Percentiles rank a stretch among this genome's conserved stretches.
Conservation (phyloP, 345 rosid genomes). For the Leavenworthia alabamica region DNA sequence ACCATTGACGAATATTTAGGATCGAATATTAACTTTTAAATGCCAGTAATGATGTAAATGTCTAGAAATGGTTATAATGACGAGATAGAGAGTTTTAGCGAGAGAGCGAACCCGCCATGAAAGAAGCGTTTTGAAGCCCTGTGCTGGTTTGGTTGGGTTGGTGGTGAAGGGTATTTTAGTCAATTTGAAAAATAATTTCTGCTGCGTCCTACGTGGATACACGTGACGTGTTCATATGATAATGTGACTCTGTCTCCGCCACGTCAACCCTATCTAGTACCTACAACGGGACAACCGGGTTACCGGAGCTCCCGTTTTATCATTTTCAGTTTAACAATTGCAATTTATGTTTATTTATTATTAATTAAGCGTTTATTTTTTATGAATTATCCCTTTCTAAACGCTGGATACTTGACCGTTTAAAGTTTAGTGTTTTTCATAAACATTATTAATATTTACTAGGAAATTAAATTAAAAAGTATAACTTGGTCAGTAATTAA, state of each 20-base stretch:
- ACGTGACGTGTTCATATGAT: constrained; percentile 19
- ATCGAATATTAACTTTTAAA: not conserved
- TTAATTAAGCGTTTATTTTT: too few species aligned
- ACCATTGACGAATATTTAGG: constrained; percentile 10
- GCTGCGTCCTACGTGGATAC: constrained; percentile 35
- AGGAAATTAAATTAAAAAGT: not conserved
- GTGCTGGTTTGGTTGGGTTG: constrained; percentile 9
- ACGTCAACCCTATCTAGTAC: constrained; percentile 23
- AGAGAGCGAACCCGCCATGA: constrained; percentile 12
- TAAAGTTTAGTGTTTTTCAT: too few species aligned
- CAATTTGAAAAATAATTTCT: not conserved
- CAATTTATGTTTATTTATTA: not conserved
- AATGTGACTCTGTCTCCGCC: not conserved
- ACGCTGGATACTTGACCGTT: not conserved
- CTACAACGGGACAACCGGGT: not conserved
- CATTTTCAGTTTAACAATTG: not conserved
- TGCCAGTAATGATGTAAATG: not conserved
- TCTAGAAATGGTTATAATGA: not conserved
- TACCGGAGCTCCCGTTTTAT: constrained; percentile 4
- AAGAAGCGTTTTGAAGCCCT: constrained; percentile 10
- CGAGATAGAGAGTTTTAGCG: not conserved
- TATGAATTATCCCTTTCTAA: not conserved
- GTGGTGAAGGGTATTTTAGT: constrained; percentile 32
- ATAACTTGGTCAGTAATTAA: not conserved
- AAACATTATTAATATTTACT: too few species aligned